Base-by-base conservation (phyloP, 1,284 basidiomycete species). In the Naganishia albida region DNA sequence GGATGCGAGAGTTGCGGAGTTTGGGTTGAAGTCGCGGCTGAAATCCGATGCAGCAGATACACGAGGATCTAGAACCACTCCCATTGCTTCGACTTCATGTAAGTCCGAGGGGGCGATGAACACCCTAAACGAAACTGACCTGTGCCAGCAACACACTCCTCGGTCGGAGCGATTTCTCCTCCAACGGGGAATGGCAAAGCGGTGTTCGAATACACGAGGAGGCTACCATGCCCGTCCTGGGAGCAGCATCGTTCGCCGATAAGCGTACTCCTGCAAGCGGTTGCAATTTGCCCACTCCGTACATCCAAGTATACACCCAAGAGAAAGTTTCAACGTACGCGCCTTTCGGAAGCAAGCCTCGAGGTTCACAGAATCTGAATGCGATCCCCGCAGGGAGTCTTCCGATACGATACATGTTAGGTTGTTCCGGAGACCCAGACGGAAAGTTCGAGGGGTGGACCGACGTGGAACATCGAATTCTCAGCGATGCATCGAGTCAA, bases 241-340 rank as follows among this genome's bases (percentile, higher is more conserved):
- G 52, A 2, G 52, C 34, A 2, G 52, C 20, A 1, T 18, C n/a
- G 2, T 54, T 54, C 38, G 23, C 38, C 3, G 52, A 54, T 16
- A 54, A 42, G 38, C 3, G n/a, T 23, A 1, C 38, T 6, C 52
- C 52, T 1, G 13, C 38, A 2, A 7, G 16, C 4, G 34, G 52
- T 1, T 1, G 2, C 2, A 54, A 40, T n/a, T 54, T 38, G 15
- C 38, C 52, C 1, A 54, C 52, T 2, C 52, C 52, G 1, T 54
- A 54, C 16, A 15, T 54, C 7, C 30, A 54, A 13, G n/a, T 54
- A 2, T 54, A 54, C 15, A 38, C n/a, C 15, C 52, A 54, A 16
- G 34, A 54, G 20, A 54, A 54, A 25, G 51, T 53, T 8, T 30
- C 51, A 3, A 53, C 34, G 10, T 53, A 53, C 15, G 51, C 51